Percentiles rank a stretch among this genome's conserved stretches.
These are phyloP conservation scores for Spiraea crenata DNA, from an alignment of 331 rosid genomes.

Conservation along the genomic window DNA sequence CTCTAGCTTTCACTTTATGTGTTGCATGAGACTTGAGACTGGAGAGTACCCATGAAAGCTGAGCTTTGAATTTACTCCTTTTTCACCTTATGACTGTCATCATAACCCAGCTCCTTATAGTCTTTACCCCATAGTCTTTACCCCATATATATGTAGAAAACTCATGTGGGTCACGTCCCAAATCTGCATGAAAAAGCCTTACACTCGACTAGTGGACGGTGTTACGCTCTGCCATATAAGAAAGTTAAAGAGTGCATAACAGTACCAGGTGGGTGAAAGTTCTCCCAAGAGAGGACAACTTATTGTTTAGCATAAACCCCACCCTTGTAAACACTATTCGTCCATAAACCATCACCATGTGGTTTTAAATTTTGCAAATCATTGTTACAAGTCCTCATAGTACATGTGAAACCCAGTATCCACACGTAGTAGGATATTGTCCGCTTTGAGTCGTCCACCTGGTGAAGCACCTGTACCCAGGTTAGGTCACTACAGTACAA, in stretches of 20 bases:
- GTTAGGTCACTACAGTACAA: neutral
- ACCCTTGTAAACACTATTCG: neutral
- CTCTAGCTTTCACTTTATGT: constrained; percentile 36
- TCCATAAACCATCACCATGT: constrained; percentile 27
- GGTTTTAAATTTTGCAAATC: neutral
- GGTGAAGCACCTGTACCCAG: no score
- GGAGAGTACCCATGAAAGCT: neutral
- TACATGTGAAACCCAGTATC: no score
- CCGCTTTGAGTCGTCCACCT: no score
- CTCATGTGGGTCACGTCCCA: constrained; percentile 52
- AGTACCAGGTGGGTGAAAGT: no score
- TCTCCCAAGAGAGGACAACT: no score
- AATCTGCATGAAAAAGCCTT: constrained; percentile 1
- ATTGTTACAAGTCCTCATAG: neutral
- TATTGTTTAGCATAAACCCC: neutral
- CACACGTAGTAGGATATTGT: no score
- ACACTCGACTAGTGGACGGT: no score
- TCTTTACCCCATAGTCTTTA: constrained; percentile 27
- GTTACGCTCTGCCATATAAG: no score
- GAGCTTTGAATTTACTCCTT: constrained; percentile 47
- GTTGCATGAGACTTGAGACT: constrained; percentile 37
- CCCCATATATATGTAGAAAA: constrained; percentile 40
- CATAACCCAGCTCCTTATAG: constrained; percentile 42
- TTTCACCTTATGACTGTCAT: constrained; percentile 50
- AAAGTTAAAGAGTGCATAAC: no score